Percentiles rank a stretch among this genome's conserved stretches.
phyloP scores from a whole-genome alignment of 306 rosid species.

The Bauhinia variegata region DNA sequence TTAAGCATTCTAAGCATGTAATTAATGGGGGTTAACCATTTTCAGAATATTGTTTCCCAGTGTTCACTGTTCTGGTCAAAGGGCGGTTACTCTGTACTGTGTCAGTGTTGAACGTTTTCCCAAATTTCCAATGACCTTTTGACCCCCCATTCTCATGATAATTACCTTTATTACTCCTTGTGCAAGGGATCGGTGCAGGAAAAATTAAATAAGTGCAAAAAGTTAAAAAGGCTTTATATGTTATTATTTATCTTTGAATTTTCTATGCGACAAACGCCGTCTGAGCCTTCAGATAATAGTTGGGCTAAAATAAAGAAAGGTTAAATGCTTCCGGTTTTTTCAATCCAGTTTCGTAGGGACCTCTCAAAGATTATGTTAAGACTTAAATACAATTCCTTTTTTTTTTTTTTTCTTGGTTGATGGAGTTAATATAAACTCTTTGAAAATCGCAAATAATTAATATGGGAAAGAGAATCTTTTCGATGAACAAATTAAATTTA shows the following conservation, averaged over 20 bases:
- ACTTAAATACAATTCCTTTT: too few species aligned
- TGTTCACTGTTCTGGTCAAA: slow-evolving; percentile 47
- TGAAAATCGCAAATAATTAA: too few species aligned
- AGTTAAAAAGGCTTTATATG: background rate
- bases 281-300: too few species aligned
- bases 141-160: slow-evolving; percentile 24
- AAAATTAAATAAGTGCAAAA: slow-evolving; percentile 10
- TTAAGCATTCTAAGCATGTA: slow-evolving; percentile 10
- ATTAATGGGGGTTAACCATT: slow-evolving; percentile 35
- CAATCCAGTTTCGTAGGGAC: too few species aligned
- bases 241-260: too few species aligned
- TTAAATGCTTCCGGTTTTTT: too few species aligned
- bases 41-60: slow-evolving; percentile 27
- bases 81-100: slow-evolving; percentile 39
- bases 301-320: too few species aligned
- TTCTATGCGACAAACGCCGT: background rate
- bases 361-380: too few species aligned
- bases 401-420: too few species aligned
- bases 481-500: too few species aligned
- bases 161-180: slow-evolving; percentile 36
- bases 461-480: too few species aligned
- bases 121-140: slow-evolving; percentile 37
- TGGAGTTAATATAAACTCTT: too few species aligned
- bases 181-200: background rate
- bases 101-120: slow-evolving; percentile 30